These are phyloP conservation scores for Suhomyces atakaporum DNA, from an alignment of 1,139 yeast species.

Conservation along the genomic window DNA sequence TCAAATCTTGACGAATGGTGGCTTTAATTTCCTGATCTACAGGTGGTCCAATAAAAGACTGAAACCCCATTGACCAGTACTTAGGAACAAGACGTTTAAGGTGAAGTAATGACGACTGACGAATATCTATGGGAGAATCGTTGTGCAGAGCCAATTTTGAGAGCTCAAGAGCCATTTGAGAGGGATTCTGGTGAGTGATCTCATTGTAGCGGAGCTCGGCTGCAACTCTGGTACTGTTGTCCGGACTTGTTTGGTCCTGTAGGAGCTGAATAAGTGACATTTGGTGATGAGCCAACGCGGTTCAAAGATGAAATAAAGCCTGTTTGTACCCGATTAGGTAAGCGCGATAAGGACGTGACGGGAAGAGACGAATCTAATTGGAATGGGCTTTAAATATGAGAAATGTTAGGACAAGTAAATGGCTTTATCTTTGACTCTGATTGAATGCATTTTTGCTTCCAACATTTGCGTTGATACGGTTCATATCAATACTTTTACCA, in stretches of 20 bases:
- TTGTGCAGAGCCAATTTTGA: conserved; percentile 27
- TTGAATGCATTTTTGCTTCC: too few species aligned
- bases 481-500: too few species aligned
- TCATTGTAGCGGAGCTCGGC: conserved; percentile 40
- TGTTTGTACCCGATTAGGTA: neutral
- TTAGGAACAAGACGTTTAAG: conserved; percentile 68
- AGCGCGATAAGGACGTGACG: neutral
- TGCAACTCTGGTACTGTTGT: conserved; percentile 34
- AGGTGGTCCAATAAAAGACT: conserved; percentile 71
- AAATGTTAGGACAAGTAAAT: too few species aligned
- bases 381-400: too few species aligned
- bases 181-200: conserved; percentile 32
- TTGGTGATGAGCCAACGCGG: conserved; percentile 1
- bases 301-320: neutral
- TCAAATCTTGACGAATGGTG: conserved; percentile 49
- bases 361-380: too few species aligned
- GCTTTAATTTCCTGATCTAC: conserved; percentile 55
- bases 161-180: conserved; percentile 30
- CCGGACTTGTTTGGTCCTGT: conserved; percentile 37
- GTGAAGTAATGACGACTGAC: conserved; percentile 72
- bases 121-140: conserved; percentile 30
- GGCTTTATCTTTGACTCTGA: too few species aligned
- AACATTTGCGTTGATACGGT: too few species aligned
- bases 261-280: conserved; percentile 23
- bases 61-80: conserved; percentile 86